Evolutionary conservation across 2,329 filamentous ascomycete genomes (phyloP).

Genomic region (Claviceps maximensis): DNA sequence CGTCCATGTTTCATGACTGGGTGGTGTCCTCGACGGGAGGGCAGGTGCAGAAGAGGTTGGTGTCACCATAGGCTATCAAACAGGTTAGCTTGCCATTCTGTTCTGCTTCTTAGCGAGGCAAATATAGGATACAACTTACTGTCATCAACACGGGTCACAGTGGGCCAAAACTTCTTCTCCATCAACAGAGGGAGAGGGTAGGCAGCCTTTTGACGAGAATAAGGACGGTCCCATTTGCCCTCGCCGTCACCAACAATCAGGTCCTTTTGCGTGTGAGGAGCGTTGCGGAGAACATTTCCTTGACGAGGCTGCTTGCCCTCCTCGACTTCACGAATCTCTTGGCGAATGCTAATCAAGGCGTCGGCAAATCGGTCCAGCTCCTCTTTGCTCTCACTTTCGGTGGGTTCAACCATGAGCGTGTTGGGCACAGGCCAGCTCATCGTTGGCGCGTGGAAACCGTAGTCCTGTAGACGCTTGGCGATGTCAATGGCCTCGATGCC

Average conservation of each 20-base stretch:
- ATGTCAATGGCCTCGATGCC: constrained; percentile 89
- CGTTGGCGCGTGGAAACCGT: constrained; percentile 92
- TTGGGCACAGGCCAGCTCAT: constrained; percentile 95
- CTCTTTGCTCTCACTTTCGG: constrained; percentile 81
- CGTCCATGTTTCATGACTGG: constrained; percentile 2
- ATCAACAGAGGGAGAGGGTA: constrained; percentile 72
- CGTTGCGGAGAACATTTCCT: constrained; percentile 76
- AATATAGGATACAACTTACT: constrained; percentile 38
- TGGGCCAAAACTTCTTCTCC: constrained; percentile 98
- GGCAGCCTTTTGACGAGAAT: constrained; percentile 68
- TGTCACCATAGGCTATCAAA: constrained; percentile 64
- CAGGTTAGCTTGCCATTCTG: constrained; percentile 2
- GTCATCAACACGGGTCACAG: constrained; percentile 76
- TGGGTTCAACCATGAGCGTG: constrained; percentile 96
- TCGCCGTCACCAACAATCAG: constrained; percentile 45
- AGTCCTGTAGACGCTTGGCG: constrained; percentile 92
- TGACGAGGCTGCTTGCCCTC: constrained; percentile 61
- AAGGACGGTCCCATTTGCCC: constrained; percentile 65
- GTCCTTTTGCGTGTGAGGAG: constrained; percentile 76
- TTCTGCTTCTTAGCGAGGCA: neutral
- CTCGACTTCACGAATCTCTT: constrained; percentile 75
- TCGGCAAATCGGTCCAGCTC: constrained; percentile 92
- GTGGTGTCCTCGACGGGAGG: constrained; percentile 61
- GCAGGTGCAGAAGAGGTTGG: constrained; percentile 91
- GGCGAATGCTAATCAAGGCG: constrained; percentile 72